These are phyloP conservation scores for Lecanicillium sp. DNA, from an alignment of 2,329 filamentous ascomycete genomes.

Conservation along the genomic window DNA sequence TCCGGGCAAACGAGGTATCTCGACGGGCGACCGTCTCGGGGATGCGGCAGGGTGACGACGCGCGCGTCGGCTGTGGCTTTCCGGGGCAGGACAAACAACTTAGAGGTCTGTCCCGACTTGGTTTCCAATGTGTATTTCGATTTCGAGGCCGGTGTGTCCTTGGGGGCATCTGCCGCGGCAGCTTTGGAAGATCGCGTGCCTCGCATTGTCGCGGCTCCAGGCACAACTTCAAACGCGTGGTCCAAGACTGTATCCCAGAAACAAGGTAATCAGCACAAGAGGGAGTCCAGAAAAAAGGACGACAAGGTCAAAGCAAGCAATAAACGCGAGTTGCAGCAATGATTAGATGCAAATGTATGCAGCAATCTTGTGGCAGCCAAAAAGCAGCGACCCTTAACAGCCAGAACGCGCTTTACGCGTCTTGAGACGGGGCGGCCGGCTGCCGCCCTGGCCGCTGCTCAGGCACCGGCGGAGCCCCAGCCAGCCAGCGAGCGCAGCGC, in stretches of 20 bases:
- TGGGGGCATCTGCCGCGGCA: slow-evolving; percentile 20
- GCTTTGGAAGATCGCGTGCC: slow-evolving; percentile 42
- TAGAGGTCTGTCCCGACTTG: slow-evolving; percentile 39
- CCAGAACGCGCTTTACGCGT: slow-evolving; percentile 13
- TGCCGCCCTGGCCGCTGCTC: too few relatives aligned
- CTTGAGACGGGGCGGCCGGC: too few relatives aligned
- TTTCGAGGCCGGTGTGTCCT: slow-evolving; percentile 25
- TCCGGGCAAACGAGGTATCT: slow-evolving; percentile 58
- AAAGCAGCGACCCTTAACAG: not conserved
- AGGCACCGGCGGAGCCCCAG: too few relatives aligned
- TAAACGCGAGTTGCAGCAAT: not conserved
- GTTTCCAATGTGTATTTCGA: slow-evolving; percentile 35
- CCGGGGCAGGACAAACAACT: slow-evolving; percentile 57
- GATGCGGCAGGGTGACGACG: slow-evolving; percentile 55
- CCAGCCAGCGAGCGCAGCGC: not conserved
- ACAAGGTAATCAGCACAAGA: not conserved
- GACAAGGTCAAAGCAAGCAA: not conserved
- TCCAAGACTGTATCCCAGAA: not conserved
- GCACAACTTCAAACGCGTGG: not conserved
- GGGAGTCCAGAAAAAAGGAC: not conserved
- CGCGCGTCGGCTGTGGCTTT: slow-evolving; percentile 46
- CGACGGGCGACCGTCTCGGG: slow-evolving; percentile 47
- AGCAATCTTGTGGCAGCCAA: not conserved
- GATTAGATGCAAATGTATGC: not conserved
- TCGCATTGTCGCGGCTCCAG: slow-evolving; percentile 34